Evolutionary conservation across 495 filamentous ascomycete species (phyloP), one percentile per base, ranked within the genome.

Genomic region (Podospora bellae-mahoneyi): DNA sequence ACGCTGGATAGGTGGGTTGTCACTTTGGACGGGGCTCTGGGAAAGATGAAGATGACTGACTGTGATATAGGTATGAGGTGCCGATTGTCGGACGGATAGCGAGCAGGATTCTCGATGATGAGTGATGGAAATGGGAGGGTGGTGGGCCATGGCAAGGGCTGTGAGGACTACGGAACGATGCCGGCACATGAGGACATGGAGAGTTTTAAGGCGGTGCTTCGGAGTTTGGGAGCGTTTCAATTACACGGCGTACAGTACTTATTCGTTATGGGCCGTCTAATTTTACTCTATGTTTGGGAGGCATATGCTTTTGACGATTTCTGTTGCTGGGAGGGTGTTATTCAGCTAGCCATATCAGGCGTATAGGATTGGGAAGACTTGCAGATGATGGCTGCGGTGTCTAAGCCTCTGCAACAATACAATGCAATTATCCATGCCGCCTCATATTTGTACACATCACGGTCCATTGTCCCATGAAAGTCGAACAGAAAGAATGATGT

Each of bases 81-180:
- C 94, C 94, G 3, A 86, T 96, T 77, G 90, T 97, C 74, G 92
- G 92, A 9, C 81, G 81, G 44, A 82, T 97, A 76, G 94, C 94
- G 53, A 97, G 91, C 80, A 90, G 90, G 26, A 93, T 97, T 78
- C 84, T 98, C 66, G 94, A 98, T 79, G 90, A 96, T 77, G 94
- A 98, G 82, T 98, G 78, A 57, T 32, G 30, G 30, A 32, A 27
- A 23, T 23, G 23, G 23, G 30, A 27, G 56, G 2, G 55, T 44
- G 15, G 1, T 58, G 44, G 39, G 13, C 30, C 30, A 32, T 32
- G 3, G 6, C 3, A 48, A 48, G 15, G 39, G 15, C 13, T 16
- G 0, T 48, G 39, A 48, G 9, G 9, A 2, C 39, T 16, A 48
- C 5, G 39, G 7, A 48, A 48, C 39, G 39, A 48, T 16, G 39